Percentiles rank a stretch among this genome's conserved stretches.
phyloP scores from a whole-genome alignment of 1,284 basidiomycete species.

The Microbotryum lychnidis-dioicae region DNA sequence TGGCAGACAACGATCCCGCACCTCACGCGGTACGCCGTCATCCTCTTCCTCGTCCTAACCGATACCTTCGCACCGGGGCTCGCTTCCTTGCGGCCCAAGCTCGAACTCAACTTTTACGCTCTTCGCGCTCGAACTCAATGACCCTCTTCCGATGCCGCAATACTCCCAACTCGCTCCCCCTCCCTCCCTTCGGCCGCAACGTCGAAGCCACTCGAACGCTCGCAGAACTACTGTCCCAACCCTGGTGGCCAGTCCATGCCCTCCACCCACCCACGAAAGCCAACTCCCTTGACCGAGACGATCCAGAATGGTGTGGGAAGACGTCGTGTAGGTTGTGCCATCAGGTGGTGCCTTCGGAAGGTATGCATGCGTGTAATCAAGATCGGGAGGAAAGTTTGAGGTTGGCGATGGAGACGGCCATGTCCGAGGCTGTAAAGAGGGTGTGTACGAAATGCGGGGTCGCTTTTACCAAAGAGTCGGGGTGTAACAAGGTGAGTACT shows the following conservation, averaged over 20 bases:
- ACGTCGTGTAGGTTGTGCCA: constrained; percentile 14
- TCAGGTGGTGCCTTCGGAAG: not conserved
- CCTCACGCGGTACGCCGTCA: no score
- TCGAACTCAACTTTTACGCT: no score
- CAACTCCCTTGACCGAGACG: not conserved
- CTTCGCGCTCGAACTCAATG: no score
- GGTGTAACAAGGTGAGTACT: constrained; percentile 26
- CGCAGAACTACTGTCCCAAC: not conserved
- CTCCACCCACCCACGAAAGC: not conserved
- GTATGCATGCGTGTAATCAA: not conserved
- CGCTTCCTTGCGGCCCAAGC: no score
- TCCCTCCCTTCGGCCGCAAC: not conserved
- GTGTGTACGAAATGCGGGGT: constrained; percentile 16
- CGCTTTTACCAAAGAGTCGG: constrained; percentile 11
- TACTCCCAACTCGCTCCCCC: not conserved
- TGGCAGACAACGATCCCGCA: no score
- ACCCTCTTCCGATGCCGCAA: not conserved
- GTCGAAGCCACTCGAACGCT: not conserved
- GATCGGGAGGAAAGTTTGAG: constrained; percentile 13
- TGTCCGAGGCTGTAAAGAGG: constrained; percentile 13
- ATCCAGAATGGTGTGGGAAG: constrained; percentile 3
- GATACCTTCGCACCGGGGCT: no score
- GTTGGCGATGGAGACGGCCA: constrained; percentile 20
- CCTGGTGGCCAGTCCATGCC: not conserved
- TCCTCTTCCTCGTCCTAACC: no score